A percentile compares a stretch with the other conserved stretches of the same genome.
phyloP scores from a whole-genome alignment of 495 filamentous ascomycete genomes.

The Trichoderma reesei region DNA sequence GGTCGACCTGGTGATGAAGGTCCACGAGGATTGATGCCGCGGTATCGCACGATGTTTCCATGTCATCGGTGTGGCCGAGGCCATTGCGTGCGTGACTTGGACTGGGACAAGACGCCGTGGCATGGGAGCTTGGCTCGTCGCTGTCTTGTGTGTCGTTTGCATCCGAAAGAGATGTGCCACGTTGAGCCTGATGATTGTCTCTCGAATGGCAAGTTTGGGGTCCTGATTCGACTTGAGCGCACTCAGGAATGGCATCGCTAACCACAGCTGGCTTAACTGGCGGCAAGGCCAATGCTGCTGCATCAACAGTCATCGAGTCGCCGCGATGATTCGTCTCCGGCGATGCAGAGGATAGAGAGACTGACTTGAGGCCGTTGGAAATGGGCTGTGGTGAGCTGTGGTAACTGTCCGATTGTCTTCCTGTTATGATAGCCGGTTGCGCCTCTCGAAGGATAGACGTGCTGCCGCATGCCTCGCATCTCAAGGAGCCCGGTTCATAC shows the following conservation, averaged over 20 bases:
- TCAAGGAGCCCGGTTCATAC: not conserved
- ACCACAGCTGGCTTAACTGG: no score
- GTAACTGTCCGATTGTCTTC: no score
- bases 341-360: no score
- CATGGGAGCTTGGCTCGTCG: not conserved
- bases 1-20: not conserved
- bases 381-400: no score
- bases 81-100: not conserved
- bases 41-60: conserved; percentile 5
- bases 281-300: no score
- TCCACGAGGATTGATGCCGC: conserved; percentile 7
- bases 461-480: not conserved
- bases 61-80: not conserved
- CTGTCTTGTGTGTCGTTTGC: not conserved
- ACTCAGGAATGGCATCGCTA: no score
- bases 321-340: no score
- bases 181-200: not conserved
- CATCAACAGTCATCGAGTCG: no score
- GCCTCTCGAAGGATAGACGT: not conserved
- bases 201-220: no score
- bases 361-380: no score
- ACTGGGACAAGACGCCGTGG: not conserved
- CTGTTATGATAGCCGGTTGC: no score
- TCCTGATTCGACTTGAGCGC: no score
- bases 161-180: not conserved